Evolutionary conservation across 495 filamentous ascomycete genomes (phyloP), one percentile per base, ranked within the genome.

Genomic region (Hyaloscypha variabilis): DNA sequence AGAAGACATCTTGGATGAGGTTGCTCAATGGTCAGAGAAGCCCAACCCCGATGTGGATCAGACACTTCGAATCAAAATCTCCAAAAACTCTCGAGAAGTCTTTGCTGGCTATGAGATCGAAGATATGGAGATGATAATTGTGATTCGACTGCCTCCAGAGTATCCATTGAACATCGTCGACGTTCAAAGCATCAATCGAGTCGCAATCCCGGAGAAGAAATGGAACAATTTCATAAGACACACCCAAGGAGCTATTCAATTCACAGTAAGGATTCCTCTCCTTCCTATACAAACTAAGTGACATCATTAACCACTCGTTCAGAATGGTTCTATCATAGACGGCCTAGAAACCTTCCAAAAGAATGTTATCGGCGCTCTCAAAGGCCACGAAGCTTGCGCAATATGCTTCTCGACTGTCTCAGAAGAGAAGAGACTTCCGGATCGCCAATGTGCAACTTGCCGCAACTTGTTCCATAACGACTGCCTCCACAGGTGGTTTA

Each of bases 321-420:
- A 88, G 84, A 91, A 93, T 72, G 91, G 90, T 57, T 89, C 82
- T 69, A 83, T 98, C 65, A 89, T 91, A 34, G 94, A 97, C 64
- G 95, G 93, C 0, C 80, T 99, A 25, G 78, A 87, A 28, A 87
- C 90, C 23, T 97, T 94, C 83, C 83, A 90, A 30, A 83, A 86
- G 59, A 97, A 97, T 74, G 87, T 98, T 1, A 84, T 87, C 17
- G 91, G 91, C 1, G 90, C 93, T 13, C 80, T 99, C 66, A 94
- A 96, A 77, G 94, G 92, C 3, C 93, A 98, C 74, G 93, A 85
- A 14, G 95, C 98, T 78, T 99, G 95, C 72, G 91, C 95, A 4
- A 98, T 98, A 73, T 99, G 95, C 79, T 98, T 97, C 77, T 92
- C 88, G 53, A 93, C 98, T 69, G 90, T 99, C 60, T 89, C 91